A percentile compares a stretch with the other conserved stretches of the same genome.
Evolutionary conservation across 768 basidiomycete genomes (phyloP).

Genomic region (Pisolithus sp.): DNA sequence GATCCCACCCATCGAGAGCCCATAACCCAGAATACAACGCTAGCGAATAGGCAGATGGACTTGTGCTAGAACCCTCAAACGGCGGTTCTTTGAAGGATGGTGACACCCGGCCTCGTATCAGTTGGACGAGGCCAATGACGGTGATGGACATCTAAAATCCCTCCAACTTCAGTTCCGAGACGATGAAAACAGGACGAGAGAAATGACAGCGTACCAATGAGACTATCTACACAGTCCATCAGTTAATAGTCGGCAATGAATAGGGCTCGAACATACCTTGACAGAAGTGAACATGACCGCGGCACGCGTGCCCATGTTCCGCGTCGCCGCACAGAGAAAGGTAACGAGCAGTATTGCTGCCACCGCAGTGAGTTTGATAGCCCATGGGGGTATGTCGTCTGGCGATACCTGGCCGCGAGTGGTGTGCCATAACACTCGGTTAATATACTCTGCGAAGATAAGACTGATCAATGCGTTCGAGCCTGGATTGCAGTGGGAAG

Average conservation of each 20-base stretch:
- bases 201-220: slow-evolving; percentile 49
- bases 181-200: not conserved
- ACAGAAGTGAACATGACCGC: slow-evolving; percentile 83
- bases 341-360: slow-evolving; percentile 68
- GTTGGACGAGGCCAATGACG: slow-evolving; percentile 71
- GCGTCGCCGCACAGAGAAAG: slow-evolving; percentile 70
- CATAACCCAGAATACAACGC: slow-evolving; percentile 92
- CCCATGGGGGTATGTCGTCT: slow-evolving; percentile 81
- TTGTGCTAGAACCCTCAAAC: slow-evolving; percentile 67
- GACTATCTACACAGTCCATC: slow-evolving; percentile 39
- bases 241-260: not conserved
- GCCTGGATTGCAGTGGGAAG: slow-evolving; percentile 35
- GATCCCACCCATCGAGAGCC: slow-evolving; percentile 98
- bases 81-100: slow-evolving; percentile 59
- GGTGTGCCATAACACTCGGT: slow-evolving; percentile 78
- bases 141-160: slow-evolving; percentile 57
- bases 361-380: slow-evolving; percentile 81
- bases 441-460: slow-evolving; percentile 89
- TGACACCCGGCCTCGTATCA: slow-evolving; percentile 65
- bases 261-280: slow-evolving; percentile 49
- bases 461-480: slow-evolving; percentile 80
- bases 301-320: slow-evolving; percentile 71
- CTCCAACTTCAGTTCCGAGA: slow-evolving; percentile 1
- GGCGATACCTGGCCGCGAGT: slow-evolving; percentile 66
- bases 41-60: slow-evolving; percentile 84